phyloP scores from a whole-genome alignment of 345 rosid species.

The Dovyalis caffra region DNA sequence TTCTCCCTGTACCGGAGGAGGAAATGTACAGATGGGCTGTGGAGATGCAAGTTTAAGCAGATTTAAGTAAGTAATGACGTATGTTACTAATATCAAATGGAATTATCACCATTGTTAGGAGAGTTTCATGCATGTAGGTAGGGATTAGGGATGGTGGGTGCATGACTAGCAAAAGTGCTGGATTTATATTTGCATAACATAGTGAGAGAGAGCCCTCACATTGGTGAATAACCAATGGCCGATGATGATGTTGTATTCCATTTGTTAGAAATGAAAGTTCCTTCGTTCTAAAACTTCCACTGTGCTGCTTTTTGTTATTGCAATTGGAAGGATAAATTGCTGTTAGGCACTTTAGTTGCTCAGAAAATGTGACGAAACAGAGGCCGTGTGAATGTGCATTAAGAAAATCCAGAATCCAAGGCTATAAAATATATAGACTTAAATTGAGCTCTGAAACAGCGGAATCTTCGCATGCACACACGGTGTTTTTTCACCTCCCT shows the following conservation, averaged over 20 bases:
- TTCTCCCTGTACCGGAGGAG: slow-evolving; percentile 54
- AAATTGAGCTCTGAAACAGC: too few species aligned
- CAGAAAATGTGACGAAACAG: too few species aligned
- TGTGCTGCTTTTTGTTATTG: not conserved
- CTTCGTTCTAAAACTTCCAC: not conserved
- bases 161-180: not conserved
- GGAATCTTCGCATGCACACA: too few species aligned
- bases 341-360: not conserved
- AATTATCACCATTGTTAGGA: not conserved
- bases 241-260: not conserved
- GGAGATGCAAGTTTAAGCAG: slow-evolving; percentile 55
- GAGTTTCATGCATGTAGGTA: not conserved
- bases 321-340: not conserved
- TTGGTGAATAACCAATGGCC: not conserved
- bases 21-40: slow-evolving; percentile 89
- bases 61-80: not conserved
- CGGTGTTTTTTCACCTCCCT: too few species aligned
- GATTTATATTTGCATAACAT: not conserved
- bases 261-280: not conserved
- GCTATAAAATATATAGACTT: too few species aligned
- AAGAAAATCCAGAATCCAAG: not conserved
- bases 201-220: not conserved
- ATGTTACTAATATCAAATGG: not conserved
- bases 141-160: not conserved
- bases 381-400: not conserved